A percentile compares a stretch with the other conserved stretches of the same genome.
These are phyloP conservation scores for Lasiodiplodia sp. DNA, from an alignment of 2,329 filamentous ascomycete species.

Conservation along the genomic window DNA sequence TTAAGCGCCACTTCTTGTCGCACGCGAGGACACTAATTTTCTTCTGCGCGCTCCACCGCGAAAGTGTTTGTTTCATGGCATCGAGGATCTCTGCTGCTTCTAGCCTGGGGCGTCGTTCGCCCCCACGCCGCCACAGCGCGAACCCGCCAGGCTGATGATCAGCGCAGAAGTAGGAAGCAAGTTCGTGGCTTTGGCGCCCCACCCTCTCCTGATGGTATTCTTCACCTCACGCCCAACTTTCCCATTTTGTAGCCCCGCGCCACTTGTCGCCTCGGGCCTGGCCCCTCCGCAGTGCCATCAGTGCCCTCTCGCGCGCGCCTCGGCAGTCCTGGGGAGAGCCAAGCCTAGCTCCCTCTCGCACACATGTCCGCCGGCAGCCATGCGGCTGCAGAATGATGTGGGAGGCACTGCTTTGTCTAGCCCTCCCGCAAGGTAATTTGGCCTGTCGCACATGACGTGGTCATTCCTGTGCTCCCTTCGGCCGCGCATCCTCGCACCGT, in stretches of 20 bases:
- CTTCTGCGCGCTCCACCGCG: background rate
- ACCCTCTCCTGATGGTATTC: slow-evolving; percentile 24
- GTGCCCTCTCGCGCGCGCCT: background rate
- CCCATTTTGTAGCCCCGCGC: slow-evolving; percentile 18
- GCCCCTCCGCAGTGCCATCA: background rate
- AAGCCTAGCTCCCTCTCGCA: slow-evolving; percentile 9
- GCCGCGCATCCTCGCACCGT: background rate
- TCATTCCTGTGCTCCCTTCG: background rate
- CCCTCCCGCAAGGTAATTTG: slow-evolving; percentile 2
- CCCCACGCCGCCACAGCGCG: slow-evolving; percentile 20
- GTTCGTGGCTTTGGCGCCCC: background rate
- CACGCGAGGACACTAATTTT: background rate
- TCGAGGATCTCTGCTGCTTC: slow-evolving; percentile 20
- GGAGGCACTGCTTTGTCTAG: background rate
- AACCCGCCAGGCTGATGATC: slow-evolving; percentile 13
- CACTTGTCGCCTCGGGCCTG: background rate
- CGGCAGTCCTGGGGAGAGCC: background rate
- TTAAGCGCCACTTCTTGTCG: background rate
- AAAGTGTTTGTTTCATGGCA: background rate
- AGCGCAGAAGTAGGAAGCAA: slow-evolving; percentile 1
- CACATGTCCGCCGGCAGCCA: slow-evolving; percentile 6
- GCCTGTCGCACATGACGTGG: slow-evolving; percentile 5
- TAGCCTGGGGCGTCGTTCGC: background rate
- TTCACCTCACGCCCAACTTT: slow-evolving; percentile 11
- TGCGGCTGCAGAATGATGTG: slow-evolving; percentile 4